Evolutionary conservation across 768 basidiomycete species (phyloP), one percentile per base, ranked within the genome.

Genomic region (Tephrocybe sp.): DNA sequence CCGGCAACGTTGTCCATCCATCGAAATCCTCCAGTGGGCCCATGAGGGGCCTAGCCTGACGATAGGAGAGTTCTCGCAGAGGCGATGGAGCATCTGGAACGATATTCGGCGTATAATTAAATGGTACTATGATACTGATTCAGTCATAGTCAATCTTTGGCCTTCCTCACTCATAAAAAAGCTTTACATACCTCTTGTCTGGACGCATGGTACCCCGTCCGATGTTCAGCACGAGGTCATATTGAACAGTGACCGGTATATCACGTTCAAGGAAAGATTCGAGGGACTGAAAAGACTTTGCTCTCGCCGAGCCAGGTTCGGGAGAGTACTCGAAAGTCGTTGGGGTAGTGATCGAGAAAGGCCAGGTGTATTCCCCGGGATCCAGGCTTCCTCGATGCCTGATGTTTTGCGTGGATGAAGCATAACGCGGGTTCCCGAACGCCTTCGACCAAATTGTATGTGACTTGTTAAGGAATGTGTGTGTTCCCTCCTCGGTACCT

Each of bases 281-380:
- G 0, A 73, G 71, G 9, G 45, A 52, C 3, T n/a, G 30, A 31
- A 45, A 49, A 5, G 43, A 17, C 33, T 44, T 46, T 20, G 65
- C 52, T 7, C 40, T 10, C 33, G 44, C 26, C 4, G 45, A 34
- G 12, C 31, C 23, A 23, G 19, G 11, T 3, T 35, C 52, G 6
- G 56, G 54, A 0, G 56, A 43, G 16, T 68, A 45, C 11, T 56
- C 56, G 7, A 67, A 62, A 34, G 65, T 62, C 13, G 59, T 61
- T 11, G 75, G 74, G 54, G 74, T 68, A 3, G 66, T 53, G 49
- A 76, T 67, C 4, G 69, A 67, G 49, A 75, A 74, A 5, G 71
- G 68, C 69, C 72, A 74, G 0, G 57, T 59, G 46, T 72, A 73
- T 22, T 61, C 58, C 17, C 75, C 73, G 8, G 45, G 52, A 26